Evolutionary conservation across 1,284 basidiomycete species (phyloP), one percentile per base, ranked within the genome.

Genomic region (Volvariella volvacea): DNA sequence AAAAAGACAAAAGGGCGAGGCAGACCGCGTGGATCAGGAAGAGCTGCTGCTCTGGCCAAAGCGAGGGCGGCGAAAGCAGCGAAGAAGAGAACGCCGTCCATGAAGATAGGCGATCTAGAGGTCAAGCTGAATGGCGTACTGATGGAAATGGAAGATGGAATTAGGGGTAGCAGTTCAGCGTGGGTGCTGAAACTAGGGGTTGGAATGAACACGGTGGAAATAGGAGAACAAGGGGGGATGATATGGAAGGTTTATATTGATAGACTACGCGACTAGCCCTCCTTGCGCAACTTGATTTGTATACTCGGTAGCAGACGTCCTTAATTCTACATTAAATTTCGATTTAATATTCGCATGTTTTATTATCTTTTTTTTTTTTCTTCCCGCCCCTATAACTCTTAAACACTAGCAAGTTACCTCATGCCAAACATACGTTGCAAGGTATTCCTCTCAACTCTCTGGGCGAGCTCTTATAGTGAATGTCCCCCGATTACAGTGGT

Each of bases 231-330:
- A 53, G 78, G 73, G 25, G 80, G 78, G 16, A 57, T 75, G 53
- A 60, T 73, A 41, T 86, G 81, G 84, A 83, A 78, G 58, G 67
- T 83, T 31, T 81, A 81, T 60, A 61, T 78, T 41, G 78, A 84
- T 49, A 65, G 76, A 36, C 43, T 64, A 43, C 56, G 53, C 25
- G 49, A 15, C n/a, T 36, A 15, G n/a, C n/a, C 9, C 9, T 31
- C 30, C n/a, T 31, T n/a, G n/a, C n/a, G n/a, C n/a, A n/a, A n/a
- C n/a, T n/a, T n/a, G n/a, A n/a, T n/a, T n/a, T n/a, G n/a, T n/a
- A n/a, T n/a, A n/a, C n/a, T n/a, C n/a, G n/a, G n/a, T n/a, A n/a
- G n/a, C n/a, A n/a, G n/a, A n/a, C n/a, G n/a, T n/a, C n/a, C n/a
- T n/a, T n/a, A n/a, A n/a, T n/a, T n/a, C n/a, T n/a, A n/a, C n/a